phyloP scores from a whole-genome alignment of 495 filamentous ascomycete species.

The Aspergillus indologenus region DNA sequence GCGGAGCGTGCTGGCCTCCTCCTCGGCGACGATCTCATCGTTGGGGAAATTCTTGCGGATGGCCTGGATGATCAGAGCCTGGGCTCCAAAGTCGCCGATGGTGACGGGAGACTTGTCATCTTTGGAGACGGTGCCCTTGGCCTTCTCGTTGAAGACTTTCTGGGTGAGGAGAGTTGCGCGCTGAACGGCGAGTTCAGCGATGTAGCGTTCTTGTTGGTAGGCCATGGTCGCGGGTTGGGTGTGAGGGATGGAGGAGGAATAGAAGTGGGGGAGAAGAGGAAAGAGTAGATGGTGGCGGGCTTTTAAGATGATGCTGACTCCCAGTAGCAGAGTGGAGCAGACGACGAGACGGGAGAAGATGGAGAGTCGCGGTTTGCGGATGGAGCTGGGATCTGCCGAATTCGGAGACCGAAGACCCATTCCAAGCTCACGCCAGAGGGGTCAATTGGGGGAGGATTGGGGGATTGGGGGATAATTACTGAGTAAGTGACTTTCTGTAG shows the following conservation, averaged over 20 bases:
- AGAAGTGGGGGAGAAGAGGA: constrained; percentile 34
- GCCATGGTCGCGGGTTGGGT: constrained; percentile 40
- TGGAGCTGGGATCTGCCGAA: constrained; percentile 24
- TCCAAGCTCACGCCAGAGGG: constrained; percentile 1
- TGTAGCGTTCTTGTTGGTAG: constrained; percentile 77
- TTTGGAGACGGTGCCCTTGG: constrained; percentile 92
- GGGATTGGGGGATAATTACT: too few relatives aligned
- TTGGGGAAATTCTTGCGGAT: constrained; percentile 83
- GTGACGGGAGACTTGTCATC: constrained; percentile 95
- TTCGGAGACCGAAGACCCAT: constrained; percentile 22
- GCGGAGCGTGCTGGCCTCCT: constrained; percentile 78
- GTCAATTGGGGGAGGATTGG: too few relatives aligned
- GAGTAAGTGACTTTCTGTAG: too few relatives aligned
- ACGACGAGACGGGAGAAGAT: constrained; percentile 31
- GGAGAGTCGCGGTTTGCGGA: constrained; percentile 31
- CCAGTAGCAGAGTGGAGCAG: constrained; percentile 50
- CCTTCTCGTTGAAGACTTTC: constrained; percentile 84
- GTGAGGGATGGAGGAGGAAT: constrained; percentile 21
- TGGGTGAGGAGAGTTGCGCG: constrained; percentile 85
- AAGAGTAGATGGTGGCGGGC: constrained; percentile 41
- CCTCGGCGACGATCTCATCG: constrained; percentile 91
- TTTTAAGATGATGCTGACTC: constrained; percentile 44
- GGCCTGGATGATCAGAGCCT: constrained; percentile 90
- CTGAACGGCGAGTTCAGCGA: constrained; percentile 90
- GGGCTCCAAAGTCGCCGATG: constrained; percentile 95